Evolutionary conservation across 192 early-diverging fungal species (phyloP), one percentile per base, ranked within the genome.

Genomic region (Diversispora epigaea): DNA sequence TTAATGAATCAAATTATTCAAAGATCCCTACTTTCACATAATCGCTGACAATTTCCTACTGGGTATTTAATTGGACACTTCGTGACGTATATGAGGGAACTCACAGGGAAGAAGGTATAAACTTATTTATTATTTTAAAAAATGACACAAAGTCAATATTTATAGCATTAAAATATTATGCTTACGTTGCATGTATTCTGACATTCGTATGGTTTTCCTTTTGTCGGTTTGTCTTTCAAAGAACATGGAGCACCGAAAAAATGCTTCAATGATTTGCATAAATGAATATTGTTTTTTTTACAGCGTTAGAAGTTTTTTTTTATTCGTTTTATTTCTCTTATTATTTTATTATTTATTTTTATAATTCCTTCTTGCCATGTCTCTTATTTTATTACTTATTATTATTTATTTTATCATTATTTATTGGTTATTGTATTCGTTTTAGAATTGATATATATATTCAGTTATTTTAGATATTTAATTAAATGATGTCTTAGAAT

Each of bases 181-280:
- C 50, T 70, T 70, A 70, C 68, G 17, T 56, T 70, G n/a, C 68
- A 70, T 6, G 49, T 70, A 40, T 70, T 70, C 32, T 32, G 68
- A 14, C 68, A 70, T 70, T 70, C 68, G 39, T 70, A 70, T 32
- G 25, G 25, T 17, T 40, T n/a, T 5, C 52, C 68, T 7, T 39
- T 67, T 14, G 10, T 45, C 3, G 63, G 43, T 19, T 75, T 50
- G 6, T 15, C 32, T 52, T 56, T 69, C 17, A 81, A 74, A 10
- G 80, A 81, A 56, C 80, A 81, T 19, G 79, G 43, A 32, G 52
- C 17, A 17, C 80, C 80, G 44, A 79, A 81, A 46, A 58, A 80
- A 81, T 81, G 80, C 17, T 49, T 19, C 3, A 15, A 46, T 6
- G 80, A 57, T 44, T 69, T 49, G 45, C 80, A 81, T 39, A 67